A percentile compares a stretch with the other conserved stretches of the same genome.
Conservation (phyloP, 2,329 filamentous ascomycete species). For the Talaromyces sp. region DNA sequence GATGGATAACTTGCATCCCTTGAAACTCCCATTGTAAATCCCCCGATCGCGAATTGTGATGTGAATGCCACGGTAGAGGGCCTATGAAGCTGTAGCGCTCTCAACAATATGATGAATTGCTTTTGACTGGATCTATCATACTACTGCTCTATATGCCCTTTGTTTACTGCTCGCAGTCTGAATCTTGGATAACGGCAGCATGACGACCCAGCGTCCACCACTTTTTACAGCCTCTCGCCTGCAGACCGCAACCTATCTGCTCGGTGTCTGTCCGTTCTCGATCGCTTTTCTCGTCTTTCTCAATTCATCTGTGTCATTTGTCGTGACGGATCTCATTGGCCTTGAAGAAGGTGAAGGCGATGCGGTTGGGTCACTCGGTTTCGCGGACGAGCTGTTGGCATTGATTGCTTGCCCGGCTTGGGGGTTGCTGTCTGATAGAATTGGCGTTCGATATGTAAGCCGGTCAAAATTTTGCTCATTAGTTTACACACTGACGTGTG, state of each 20-base stretch:
- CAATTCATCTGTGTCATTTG: slow-evolving; percentile 62
- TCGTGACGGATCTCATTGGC: slow-evolving; percentile 62
- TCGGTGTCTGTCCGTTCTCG: slow-evolving; percentile 62
- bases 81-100: not conserved
- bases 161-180: not conserved
- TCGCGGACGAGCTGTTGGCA: slow-evolving; percentile 50
- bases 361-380: slow-evolving; percentile 55
- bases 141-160: not conserved
- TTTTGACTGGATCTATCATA: not conserved
- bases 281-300: slow-evolving; percentile 65
- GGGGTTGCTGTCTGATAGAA: slow-evolving; percentile 50
- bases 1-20: not conserved
- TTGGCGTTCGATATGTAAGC: slow-evolving; percentile 48
- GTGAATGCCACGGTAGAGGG: not conserved
- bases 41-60: not conserved
- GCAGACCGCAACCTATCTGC: slow-evolving; percentile 59
- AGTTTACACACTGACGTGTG: not conserved
- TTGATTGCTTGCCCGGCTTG: slow-evolving; percentile 49
- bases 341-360: slow-evolving; percentile 55
- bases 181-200: slow-evolving; percentile 19
- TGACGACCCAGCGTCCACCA: slow-evolving; percentile 28
- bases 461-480: not conserved
- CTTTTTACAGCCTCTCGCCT: slow-evolving; percentile 56
- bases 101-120: not conserved
- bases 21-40: not conserved